phyloP scores from a whole-genome alignment of 176 grass and related monocot species.

The Lolium perenne region DNA sequence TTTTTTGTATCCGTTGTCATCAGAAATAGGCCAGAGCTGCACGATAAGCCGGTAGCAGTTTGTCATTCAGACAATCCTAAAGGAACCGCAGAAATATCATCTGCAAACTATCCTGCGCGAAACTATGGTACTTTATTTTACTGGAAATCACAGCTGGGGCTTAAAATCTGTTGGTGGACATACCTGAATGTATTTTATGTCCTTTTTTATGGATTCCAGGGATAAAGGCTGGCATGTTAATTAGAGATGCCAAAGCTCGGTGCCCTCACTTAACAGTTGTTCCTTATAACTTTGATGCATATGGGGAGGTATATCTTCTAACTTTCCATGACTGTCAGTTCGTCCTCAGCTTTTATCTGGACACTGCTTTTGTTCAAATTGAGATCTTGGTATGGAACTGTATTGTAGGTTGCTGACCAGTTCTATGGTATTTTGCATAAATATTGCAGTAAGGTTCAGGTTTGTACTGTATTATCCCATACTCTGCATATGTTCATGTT shows the following conservation, averaged over 20 bases:
- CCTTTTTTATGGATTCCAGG: constrained; percentile 57
- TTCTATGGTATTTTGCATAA: constrained; percentile 96
- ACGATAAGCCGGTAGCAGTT: constrained; percentile 91
- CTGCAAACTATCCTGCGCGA: constrained; percentile 92
- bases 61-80: constrained; percentile 94
- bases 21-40: constrained; percentile 79
- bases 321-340: constrained; percentile 8
- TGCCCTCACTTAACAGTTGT: constrained; percentile 78
- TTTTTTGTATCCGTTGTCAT: constrained; percentile 95
- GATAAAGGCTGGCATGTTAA: constrained; percentile 93
- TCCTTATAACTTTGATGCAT: constrained; percentile 91
- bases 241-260: constrained; percentile 85
- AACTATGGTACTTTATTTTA: constrained; percentile 72
- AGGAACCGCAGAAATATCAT: constrained; percentile 95
- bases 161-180: constrained; percentile 29
- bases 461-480: constrained; percentile 38
- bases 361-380: constrained; percentile 33
- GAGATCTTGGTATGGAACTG: constrained; percentile 28
- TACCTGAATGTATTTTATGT: constrained; percentile 23
- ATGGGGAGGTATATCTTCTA: constrained; percentile 75
- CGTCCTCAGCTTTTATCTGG: constrained; percentile 19
- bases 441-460: constrained; percentile 88
- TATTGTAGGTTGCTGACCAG: constrained; percentile 84
- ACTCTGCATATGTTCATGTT: constrained; percentile 12
- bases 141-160: background rate